Percentiles rank a stretch among this genome's conserved stretches.
Evolutionary conservation across 2,329 filamentous ascomycete species (phyloP).

Genomic region (Plenodomus lindquistii): DNA sequence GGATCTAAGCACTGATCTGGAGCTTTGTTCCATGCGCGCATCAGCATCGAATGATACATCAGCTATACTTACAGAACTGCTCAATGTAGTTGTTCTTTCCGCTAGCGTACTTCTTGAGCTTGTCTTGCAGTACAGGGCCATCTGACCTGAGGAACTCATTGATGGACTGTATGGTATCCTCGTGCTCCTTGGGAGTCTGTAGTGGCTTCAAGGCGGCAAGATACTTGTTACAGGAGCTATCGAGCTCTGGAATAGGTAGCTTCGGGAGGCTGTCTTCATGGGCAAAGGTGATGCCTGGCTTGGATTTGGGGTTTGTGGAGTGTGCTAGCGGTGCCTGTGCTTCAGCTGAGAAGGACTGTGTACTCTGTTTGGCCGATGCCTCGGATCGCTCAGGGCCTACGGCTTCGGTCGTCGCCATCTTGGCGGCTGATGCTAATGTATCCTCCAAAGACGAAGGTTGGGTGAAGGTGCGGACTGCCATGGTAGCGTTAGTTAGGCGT

Average conservation of each 20-base stretch:
- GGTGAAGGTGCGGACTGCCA: constrained; percentile 72
- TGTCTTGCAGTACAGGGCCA: constrained; percentile 83
- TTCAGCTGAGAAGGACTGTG: constrained; percentile 53
- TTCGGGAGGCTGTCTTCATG: constrained; percentile 87
- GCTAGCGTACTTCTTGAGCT: constrained; percentile 84
- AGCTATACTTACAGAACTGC: constrained; percentile 82
- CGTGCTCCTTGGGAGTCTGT: constrained; percentile 78
- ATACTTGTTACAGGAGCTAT: constrained; percentile 77
- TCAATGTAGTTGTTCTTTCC: constrained; percentile 97
- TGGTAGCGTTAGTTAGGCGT: constrained; percentile 65
- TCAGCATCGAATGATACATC: background rate
- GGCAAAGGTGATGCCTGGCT: constrained; percentile 83
- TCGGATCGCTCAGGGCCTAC: constrained; percentile 48
- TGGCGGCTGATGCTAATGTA: constrained; percentile 57
- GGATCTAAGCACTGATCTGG: constrained; percentile 6
- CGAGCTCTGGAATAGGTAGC: constrained; percentile 88
- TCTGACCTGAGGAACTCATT: constrained; percentile 81
- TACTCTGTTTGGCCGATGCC: constrained; percentile 58
- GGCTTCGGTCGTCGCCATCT: constrained; percentile 44
- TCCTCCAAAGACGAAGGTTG: constrained; percentile 74
- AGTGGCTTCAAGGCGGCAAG: constrained; percentile 77
- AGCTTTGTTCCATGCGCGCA: constrained; percentile 1
- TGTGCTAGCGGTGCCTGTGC: constrained; percentile 52
- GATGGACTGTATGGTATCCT: constrained; percentile 78
- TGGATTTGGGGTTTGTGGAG: constrained; percentile 58